phyloP scores from a whole-genome alignment of 805 yeast genomes.

The Cyberlindnera nakhonratchasimensis region DNA sequence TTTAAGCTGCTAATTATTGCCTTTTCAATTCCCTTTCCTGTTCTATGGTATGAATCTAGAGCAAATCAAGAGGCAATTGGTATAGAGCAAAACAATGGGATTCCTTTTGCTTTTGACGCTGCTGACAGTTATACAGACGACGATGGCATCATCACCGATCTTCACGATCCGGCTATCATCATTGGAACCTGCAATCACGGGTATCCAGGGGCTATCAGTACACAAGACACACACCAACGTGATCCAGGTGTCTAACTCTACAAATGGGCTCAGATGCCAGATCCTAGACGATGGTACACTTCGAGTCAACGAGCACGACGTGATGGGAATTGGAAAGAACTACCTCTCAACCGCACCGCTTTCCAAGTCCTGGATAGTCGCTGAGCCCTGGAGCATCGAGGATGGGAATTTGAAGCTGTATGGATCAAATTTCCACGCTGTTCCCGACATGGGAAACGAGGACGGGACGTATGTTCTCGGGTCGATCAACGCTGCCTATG shows the following conservation, averaged over 20 bases:
- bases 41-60: too few relatives aligned
- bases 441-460: background rate
- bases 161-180: background rate
- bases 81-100: background rate
- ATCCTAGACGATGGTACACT: background rate
- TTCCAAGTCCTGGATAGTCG: slow-evolving; percentile 1
- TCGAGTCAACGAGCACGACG: background rate
- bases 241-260: background rate
- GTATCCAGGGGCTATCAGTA: background rate
- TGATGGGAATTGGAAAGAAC: background rate
- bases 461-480: background rate
- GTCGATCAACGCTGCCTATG: background rate
- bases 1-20: too few relatives aligned
- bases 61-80: too few relatives aligned
- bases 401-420: background rate
- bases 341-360: background rate
- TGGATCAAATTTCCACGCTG: slow-evolving; percentile 1
- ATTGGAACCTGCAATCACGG: background rate
- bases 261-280: background rate
- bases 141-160: background rate
- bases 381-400: background rate
- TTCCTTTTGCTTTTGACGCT: background rate
- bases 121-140: background rate
- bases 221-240: background rate
- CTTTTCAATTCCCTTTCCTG: too few relatives aligned